Evolutionary conservation across 2,329 filamentous ascomycete genomes (phyloP).

Genomic region (Cladorrhinum sp.): DNA sequence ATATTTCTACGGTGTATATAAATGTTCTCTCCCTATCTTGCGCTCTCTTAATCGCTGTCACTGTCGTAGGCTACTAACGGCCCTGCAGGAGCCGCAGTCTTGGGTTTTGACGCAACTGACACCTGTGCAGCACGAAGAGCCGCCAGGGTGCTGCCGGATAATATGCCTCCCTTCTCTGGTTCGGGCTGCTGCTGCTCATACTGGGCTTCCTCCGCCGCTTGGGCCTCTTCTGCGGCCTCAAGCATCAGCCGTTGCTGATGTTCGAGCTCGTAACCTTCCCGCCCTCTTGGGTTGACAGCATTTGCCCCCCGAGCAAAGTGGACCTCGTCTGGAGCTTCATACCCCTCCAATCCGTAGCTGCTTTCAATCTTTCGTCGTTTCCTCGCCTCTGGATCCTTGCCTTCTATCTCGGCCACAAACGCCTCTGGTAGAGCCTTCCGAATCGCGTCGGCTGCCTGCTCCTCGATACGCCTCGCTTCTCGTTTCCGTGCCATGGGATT

Average conservation of each 20-base stretch:
- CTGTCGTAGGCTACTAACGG: conserved; percentile 87
- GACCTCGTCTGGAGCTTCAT: conserved; percentile 90
- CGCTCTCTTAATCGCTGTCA: conserved; percentile 42
- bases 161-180: conserved; percentile 60
- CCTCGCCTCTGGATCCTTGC: conserved; percentile 77
- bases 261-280: conserved; percentile 61
- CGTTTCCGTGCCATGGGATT: conserved; percentile 93
- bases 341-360: conserved; percentile 82
- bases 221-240: conserved; percentile 51
- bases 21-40: not conserved
- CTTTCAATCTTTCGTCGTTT: conserved; percentile 90
- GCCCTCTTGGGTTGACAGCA: conserved; percentile 57
- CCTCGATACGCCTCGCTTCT: conserved; percentile 83
- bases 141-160: conserved; percentile 78
- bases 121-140: conserved; percentile 64
- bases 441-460: conserved; percentile 94
- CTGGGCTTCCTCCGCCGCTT: conserved; percentile 39
- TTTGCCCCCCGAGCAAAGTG: conserved; percentile 82
- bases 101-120: conserved; percentile 52
- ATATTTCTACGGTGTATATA: not conserved
- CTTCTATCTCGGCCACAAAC: conserved; percentile 92
- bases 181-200: conserved; percentile 37
- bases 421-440: conserved; percentile 81
- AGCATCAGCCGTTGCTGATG: conserved; percentile 58
- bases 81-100: conserved; percentile 54